Base-by-base conservation (phyloP, 768 basidiomycete species). In the Podaxis carcinomalis region DNA sequence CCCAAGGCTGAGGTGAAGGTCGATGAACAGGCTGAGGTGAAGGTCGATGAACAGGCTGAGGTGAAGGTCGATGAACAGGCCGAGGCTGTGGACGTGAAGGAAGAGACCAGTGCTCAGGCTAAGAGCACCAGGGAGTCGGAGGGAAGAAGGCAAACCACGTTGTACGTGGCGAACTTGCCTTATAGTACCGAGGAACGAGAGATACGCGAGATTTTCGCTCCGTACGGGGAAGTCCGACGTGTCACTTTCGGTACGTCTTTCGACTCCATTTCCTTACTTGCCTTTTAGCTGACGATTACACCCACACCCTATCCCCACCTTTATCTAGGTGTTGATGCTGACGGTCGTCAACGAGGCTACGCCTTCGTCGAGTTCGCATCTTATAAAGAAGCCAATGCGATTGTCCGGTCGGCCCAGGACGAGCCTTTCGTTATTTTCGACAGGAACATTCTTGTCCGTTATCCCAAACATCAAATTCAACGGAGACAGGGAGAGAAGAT, bases 121-220 rank as follows among this genome's bases (percentile, higher is more conserved):
- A 4, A 36, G 47, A 27, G 44, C 6, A 3, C 51, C 10, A 36
- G 19, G 28, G n/a, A 28, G 7, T 4, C 5, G 21, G 21, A 28
- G 5, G 32, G 32, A n/a, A 16, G 10, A 10, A 36, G 28, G 5
- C n/a, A 69, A n/a, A 70, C 70, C 9, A 73, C 72, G 2, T 65
- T 86, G 53, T 85, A 71, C 47, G 64, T 84, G 35, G 80, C 76
- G 7, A 86, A 86, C 63, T n/a, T 86, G n/a, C 82, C 84, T 52
- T 89, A 73, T 68, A 72, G 66, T 16, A 65, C 72, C 40, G 76
- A 74, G 1, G 78, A 76, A 62, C 69, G 68, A 21, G 74, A 83
- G 49, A 51, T 86, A 10, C 59, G 69, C 42, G 73, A 77, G 3
- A 71, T 74, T 16, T 80, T 84, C 64, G 68, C 66, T 21, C 67